These are phyloP conservation scores for Trametes cingulata DNA, from an alignment of 768 basidiomycete genomes.

Conservation along the genomic window DNA sequence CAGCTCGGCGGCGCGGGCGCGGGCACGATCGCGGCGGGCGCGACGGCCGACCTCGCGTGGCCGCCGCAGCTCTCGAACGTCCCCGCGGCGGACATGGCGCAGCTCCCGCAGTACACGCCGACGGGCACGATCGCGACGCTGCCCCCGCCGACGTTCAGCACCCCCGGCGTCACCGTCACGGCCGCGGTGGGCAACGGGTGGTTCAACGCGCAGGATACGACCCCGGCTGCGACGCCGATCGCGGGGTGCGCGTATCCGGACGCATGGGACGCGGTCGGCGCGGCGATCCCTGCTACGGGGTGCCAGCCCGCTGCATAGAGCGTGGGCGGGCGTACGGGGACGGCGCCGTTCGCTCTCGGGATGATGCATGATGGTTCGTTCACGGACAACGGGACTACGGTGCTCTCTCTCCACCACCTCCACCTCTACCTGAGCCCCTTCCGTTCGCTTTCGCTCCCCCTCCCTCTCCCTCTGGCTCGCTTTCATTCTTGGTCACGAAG, in stretches of 20 bases:
- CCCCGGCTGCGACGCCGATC: conserved; percentile 54
- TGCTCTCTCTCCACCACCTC: neutral
- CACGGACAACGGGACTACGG: neutral
- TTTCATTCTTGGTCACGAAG: neutral
- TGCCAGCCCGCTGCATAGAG: conserved; percentile 20
- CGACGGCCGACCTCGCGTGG: conserved; percentile 47
- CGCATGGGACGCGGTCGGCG: conserved; percentile 54
- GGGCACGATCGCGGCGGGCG: conserved; percentile 45
- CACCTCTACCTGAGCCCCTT: no score
- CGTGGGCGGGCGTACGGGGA: neutral
- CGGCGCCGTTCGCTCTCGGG: neutral
- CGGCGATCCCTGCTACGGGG: conserved; percentile 19
- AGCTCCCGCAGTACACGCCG: conserved; percentile 63
- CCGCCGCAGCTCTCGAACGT: conserved; percentile 52
- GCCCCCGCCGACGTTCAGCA: conserved; percentile 50
- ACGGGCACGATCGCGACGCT: conserved; percentile 58
- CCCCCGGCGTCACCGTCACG: conserved; percentile 35
- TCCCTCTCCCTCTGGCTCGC: neutral
- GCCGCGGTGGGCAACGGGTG: conserved; percentile 55
- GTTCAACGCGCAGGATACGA: conserved; percentile 50
- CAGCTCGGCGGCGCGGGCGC: conserved; percentile 66
- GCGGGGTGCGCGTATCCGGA: conserved; percentile 64
- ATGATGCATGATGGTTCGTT: neutral
- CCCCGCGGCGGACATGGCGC: conserved; percentile 37
- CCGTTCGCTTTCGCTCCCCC: neutral